Conservation (phyloP, 2,329 filamentous ascomycete species). For the Penicillium sp. region DNA sequence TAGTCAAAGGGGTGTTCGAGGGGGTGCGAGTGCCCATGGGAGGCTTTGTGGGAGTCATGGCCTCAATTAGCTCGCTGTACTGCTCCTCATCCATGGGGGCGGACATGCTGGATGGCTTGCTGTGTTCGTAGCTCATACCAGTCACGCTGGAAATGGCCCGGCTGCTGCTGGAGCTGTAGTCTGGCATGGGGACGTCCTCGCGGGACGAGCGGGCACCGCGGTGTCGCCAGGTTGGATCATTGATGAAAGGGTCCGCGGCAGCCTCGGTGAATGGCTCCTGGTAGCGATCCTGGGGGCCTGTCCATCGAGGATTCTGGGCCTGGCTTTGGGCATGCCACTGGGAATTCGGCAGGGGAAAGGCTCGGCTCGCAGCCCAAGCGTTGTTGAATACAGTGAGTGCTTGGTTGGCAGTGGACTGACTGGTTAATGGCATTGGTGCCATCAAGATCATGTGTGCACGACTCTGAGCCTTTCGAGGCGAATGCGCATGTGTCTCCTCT, state of each 20-base stretch:
- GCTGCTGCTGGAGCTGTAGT: conserved; percentile 52
- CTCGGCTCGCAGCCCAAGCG: conserved; percentile 38
- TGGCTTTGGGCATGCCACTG: conserved; percentile 31
- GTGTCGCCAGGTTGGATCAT: conserved; percentile 36
- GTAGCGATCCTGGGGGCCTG: conserved; percentile 14
- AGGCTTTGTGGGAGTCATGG: conserved; percentile 45
- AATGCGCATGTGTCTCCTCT: conserved; percentile 67
- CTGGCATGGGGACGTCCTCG: conserved; percentile 57
- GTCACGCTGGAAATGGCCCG: conserved; percentile 50
- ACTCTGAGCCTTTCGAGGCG: conserved; percentile 56
- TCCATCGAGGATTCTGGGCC: conserved; percentile 38
- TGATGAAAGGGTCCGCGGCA: conserved; percentile 47
- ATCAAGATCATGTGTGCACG: neutral
- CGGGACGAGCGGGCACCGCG: conserved; percentile 46
- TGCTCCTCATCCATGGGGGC: conserved; percentile 45
- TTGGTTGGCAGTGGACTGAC: conserved; percentile 29
- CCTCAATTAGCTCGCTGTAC: conserved; percentile 45
- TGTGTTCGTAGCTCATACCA: conserved; percentile 50
- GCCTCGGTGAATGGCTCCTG: conserved; percentile 47
- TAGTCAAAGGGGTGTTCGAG: conserved; percentile 38
- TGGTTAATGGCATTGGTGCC: conserved; percentile 11
- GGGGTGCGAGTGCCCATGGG: conserved; percentile 38
- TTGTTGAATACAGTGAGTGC: conserved; percentile 26
- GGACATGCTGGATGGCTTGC: conserved; percentile 46
- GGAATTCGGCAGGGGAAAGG: conserved; percentile 38